Base-by-base conservation (phyloP, 805 yeast genomes). In the Yamadazyma tumulicola region DNA sequence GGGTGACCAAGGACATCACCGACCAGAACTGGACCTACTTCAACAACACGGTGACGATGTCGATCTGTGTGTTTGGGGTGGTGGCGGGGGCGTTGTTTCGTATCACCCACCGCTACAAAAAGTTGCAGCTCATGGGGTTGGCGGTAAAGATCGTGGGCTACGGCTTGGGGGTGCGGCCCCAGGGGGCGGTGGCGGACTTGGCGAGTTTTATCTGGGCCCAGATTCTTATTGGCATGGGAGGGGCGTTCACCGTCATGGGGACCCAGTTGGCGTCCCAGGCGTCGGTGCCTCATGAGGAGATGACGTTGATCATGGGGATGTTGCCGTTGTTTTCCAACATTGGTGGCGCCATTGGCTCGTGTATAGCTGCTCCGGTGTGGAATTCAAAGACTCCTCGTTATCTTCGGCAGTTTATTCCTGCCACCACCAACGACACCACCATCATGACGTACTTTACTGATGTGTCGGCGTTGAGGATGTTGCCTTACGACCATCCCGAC, bases 251-350 rank as follows among this genome's bases (percentile, higher is more conserved):
- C 13, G 61, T 53, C 29, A 48, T 64, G 37, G 65, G 64, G 27
- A 48, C 67, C 5, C 53, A 51, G 32, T 56, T 64, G 14, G 60
- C 69, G 5, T 54, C 61, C 1, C 67, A 62, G 43, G 69, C 68
- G 3, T 58, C 69, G 12, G 70, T 67, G 19, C 66, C 66, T 28
- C 64, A 59, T 41, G 64, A 64, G 31, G 69, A 64, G 47, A 52
- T 64, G 36, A 64, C 72, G n/a, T 45, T 59, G 40, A 58, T 59
- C 36, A 59, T 68, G 29, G 53, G 69, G 0, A 31, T 67, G 15
- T 39, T 65, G 24, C 48, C 54, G 12, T 46, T 67, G 30, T 57
- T 55, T 51, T 45, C 59, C 5, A 42, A 52, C 13, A 56, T 66
- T 39, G 73, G 71, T 38, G 50, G 50, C 26, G 61, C 69, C 14